Evolutionary conservation across 305 asterid genomes (phyloP).

Genomic region (Fraxinus albicans): DNA sequence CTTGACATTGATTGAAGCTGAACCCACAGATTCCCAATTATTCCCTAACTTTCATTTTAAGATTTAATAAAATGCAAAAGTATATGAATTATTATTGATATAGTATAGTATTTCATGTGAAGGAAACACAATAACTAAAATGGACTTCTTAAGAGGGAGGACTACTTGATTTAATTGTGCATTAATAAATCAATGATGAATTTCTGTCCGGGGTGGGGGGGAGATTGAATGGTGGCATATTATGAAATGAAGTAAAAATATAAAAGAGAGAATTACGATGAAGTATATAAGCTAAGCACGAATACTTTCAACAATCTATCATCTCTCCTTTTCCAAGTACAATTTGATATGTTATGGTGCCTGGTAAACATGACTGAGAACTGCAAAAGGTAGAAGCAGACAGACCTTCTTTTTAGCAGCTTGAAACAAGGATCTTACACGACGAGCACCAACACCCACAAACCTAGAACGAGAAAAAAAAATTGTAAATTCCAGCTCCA

Average conservation of each 20-base stretch:
- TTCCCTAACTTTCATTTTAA: neutral
- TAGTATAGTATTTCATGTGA: neutral
- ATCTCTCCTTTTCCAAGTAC: neutral
- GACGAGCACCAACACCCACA: constrained; percentile 99
- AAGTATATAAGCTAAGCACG: neutral
- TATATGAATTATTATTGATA: neutral
- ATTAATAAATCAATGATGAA: neutral
- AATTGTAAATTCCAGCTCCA: constrained; percentile 11
- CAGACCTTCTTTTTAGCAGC: constrained; percentile 95
- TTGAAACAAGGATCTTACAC: constrained; percentile 94
- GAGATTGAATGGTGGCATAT: neutral
- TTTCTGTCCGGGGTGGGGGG: neutral
- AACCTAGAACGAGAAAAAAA: constrained; percentile 51
- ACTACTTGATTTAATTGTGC: neutral
- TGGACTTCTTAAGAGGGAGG: neutral
- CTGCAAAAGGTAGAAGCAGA: constrained; percentile 14
- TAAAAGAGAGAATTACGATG: neutral
- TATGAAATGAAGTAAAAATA: neutral
- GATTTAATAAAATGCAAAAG: neutral
- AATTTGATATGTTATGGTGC: neutral
- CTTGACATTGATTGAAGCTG: constrained; percentile 1
- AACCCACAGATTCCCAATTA: neutral
- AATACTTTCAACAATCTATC: neutral
- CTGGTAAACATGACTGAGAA: neutral
- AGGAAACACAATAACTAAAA: neutral